These are phyloP conservation scores for Backusella sp. DNA, from an alignment of 192 early-diverging fungal species.

Conservation along the genomic window DNA sequence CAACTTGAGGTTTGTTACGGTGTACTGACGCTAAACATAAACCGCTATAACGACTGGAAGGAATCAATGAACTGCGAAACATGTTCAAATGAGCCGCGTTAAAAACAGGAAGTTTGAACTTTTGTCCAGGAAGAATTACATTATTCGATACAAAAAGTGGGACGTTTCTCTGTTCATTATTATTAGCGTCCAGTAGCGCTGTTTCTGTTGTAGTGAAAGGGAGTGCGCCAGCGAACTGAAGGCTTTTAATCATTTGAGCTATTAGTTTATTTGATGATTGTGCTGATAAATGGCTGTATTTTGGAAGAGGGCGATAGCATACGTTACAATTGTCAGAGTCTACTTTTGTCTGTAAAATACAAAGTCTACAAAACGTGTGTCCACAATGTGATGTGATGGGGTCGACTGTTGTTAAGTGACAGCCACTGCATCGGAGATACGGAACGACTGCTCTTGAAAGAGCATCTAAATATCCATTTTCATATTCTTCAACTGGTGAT, in stretches of 20 bases:
- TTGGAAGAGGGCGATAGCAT: constrained; percentile 21
- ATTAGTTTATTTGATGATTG: constrained; percentile 14
- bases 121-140: constrained; percentile 15
- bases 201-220: not conserved
- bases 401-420: not conserved
- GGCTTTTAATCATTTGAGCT: not conserved
- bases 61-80: constrained; percentile 8
- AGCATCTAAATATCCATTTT: not conserved
- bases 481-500: not conserved
- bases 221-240: constrained; percentile 3
- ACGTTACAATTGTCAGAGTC: constrained; percentile 10
- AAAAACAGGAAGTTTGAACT: constrained; percentile 8
- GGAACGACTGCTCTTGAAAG: not conserved
- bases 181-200: not conserved
- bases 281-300: constrained; percentile 9
- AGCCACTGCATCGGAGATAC: not conserved
- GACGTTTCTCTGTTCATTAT: not conserved
- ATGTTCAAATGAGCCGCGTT: not conserved
- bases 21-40: constrained; percentile 19
- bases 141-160: constrained; percentile 12
- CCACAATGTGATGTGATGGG: constrained; percentile 19
- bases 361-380: constrained; percentile 25
- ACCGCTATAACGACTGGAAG: constrained; percentile 15
- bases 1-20: constrained; percentile 10
- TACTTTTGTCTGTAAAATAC: constrained; percentile 13